Conservation (phyloP, 352 stramenopile genomes). For the Phytopythium kandeliae region DNA sequence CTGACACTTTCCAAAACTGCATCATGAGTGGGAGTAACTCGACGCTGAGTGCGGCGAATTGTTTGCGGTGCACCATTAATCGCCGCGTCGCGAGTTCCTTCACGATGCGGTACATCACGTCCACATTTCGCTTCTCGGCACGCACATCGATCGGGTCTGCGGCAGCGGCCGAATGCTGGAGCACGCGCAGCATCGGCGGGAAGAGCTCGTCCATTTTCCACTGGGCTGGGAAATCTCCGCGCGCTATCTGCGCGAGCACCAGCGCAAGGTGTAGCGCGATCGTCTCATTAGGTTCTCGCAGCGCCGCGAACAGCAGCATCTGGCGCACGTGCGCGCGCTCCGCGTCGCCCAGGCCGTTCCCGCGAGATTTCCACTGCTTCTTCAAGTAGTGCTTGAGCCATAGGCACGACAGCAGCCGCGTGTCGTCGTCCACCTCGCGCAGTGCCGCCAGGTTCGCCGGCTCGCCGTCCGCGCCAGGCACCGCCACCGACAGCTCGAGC, state of each 20-base stretch:
- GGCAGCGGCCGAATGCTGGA: constrained; percentile 21
- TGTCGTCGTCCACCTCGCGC: constrained; percentile 26
- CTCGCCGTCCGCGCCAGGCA: constrained; percentile 21
- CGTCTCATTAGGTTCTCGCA: constrained; percentile 53
- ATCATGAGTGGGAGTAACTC: constrained; percentile 54
- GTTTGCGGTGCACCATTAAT: constrained; percentile 79
- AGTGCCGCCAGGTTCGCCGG: constrained; percentile 21
- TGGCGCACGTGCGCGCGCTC: constrained; percentile 43
- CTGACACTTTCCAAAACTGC: constrained; percentile 46
- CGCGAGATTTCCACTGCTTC: constrained; percentile 30
- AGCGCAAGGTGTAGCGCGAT: constrained; percentile 62
- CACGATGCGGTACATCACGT: constrained; percentile 65
- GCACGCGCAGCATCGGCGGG: constrained; percentile 37
- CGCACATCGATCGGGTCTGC: constrained; percentile 4
- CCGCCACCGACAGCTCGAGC: constrained; percentile 38
- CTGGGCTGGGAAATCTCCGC: constrained; percentile 63
- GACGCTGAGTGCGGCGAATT: constrained; percentile 68
- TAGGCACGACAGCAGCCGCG: constrained; percentile 61
- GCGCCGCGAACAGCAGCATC: constrained; percentile 53
- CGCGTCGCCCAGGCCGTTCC: constrained; percentile 23
- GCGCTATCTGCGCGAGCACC: constrained; percentile 58
- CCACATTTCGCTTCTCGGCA: constrained; percentile 33
- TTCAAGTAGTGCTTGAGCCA: constrained; percentile 79
- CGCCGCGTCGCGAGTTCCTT: constrained; percentile 74
- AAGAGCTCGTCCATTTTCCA: constrained; percentile 72